Conservation (phyloP, 805 yeast species). For the Candida insectorum region DNA sequence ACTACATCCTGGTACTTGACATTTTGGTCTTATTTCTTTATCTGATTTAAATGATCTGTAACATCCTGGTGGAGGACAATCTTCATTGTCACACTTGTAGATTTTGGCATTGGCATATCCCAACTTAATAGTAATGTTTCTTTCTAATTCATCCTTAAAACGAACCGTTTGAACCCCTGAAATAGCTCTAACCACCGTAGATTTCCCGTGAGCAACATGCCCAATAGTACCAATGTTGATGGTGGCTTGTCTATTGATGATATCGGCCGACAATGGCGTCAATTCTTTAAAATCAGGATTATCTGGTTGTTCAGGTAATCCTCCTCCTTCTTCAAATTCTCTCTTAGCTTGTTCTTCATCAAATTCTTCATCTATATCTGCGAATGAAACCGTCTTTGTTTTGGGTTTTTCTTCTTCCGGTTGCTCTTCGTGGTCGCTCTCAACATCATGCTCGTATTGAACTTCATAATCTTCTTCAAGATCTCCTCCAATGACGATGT, state of each 20-base stretch:
- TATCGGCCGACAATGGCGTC: conserved; percentile 91
- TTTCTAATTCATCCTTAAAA: conserved; percentile 97
- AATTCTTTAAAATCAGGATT: conserved; percentile 77
- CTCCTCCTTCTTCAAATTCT: conserved; percentile 98
- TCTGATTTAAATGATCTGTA: conserved; percentile 92
- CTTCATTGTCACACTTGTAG: conserved; percentile 83
- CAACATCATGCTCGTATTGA: conserved; percentile 53
- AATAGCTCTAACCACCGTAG: conserved; percentile 91
- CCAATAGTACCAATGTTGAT: conserved; percentile 97
- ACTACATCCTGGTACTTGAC: conserved; percentile 82
- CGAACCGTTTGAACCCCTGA: conserved; percentile 99
- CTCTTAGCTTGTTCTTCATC: conserved; percentile 73
- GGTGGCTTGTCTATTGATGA: conserved; percentile 98
- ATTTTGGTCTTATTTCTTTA: conserved; percentile 90
- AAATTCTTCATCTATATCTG: conserved; percentile 61
- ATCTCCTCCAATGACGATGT: conserved; percentile 68
- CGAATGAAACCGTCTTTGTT: conserved; percentile 77
- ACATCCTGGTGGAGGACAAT: conserved; percentile 91
- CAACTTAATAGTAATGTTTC: conserved; percentile 96
- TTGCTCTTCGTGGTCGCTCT: conserved; percentile 45
- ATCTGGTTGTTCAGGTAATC: conserved; percentile 93
- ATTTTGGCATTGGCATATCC: conserved; percentile 99
- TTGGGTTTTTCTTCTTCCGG: conserved; percentile 33
- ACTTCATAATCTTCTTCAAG: conserved; percentile 32
- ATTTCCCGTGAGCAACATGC: conserved; percentile 94